phyloP scores from a whole-genome alignment of 495 filamentous ascomycete species.

The Penicillium crystallinum region DNA sequence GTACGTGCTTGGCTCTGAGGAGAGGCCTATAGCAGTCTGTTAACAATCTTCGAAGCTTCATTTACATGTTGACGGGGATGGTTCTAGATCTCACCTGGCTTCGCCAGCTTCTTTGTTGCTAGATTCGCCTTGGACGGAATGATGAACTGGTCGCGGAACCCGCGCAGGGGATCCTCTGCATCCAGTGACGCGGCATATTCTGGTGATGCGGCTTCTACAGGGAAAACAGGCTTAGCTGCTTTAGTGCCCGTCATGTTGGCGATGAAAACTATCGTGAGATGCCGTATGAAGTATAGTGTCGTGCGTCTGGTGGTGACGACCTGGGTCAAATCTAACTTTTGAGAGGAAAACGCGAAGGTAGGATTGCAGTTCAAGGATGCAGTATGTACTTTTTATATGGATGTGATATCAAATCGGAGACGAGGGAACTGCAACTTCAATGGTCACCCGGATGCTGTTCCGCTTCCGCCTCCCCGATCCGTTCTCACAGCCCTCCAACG shows the following conservation, averaged over 20 bases:
- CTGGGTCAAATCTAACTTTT: neutral
- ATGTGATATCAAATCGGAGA: constrained; percentile 4
- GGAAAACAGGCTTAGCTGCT: constrained; percentile 29
- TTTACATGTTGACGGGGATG: neutral
- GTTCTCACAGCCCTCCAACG: no score
- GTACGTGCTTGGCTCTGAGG: constrained; percentile 59
- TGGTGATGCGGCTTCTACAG: constrained; percentile 31
- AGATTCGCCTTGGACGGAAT: constrained; percentile 80
- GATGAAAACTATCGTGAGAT: constrained; percentile 2
- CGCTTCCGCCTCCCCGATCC: constrained; percentile 25
- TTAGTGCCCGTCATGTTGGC: constrained; percentile 14
- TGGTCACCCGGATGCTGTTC: constrained; percentile 17
- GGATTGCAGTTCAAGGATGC: neutral
- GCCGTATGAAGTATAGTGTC: neutral
- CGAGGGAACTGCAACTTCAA: constrained; percentile 4
- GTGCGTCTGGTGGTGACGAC: neutral
- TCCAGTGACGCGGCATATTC: constrained; percentile 65
- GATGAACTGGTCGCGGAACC: constrained; percentile 70
- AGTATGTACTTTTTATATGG: neutral
- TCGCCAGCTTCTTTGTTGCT: constrained; percentile 57
- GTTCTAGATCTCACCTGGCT: constrained; percentile 28
- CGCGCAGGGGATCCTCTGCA: constrained; percentile 57
- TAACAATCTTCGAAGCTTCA: constrained; percentile 1
- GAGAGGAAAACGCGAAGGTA: neutral
- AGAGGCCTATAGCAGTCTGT: constrained; percentile 30